Conservation (phyloP, 169 alveolate genomes). For the Besnoitia besnoiti region DNA sequence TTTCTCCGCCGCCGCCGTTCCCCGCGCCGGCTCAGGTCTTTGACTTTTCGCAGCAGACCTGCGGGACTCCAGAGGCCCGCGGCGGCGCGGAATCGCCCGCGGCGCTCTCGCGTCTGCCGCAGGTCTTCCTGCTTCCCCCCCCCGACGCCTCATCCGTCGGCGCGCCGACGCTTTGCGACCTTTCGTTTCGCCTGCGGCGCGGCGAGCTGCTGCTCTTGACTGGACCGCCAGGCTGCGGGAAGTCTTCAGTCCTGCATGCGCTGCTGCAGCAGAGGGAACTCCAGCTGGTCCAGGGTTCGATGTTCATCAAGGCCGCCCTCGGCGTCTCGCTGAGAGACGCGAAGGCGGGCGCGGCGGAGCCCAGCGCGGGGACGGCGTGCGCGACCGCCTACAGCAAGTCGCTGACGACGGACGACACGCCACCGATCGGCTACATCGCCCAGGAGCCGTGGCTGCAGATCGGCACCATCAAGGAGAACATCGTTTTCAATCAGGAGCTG, state of each 20-base stretch:
- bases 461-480: slow-evolving; percentile 83
- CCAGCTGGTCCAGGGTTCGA: slow-evolving; percentile 26
- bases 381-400: slow-evolving; percentile 15
- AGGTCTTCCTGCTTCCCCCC: neutral
- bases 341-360: neutral
- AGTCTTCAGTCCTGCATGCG: slow-evolving; percentile 80
- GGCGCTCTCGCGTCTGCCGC: neutral
- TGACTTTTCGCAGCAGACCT: too few species aligned
- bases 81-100: neutral
- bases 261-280: slow-evolving; percentile 60
- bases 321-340: neutral
- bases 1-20: neutral
- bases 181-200: slow-evolving; percentile 22
- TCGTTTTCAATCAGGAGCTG: slow-evolving; percentile 67
- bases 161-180: neutral
- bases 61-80: neutral
- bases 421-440: slow-evolving; percentile 78
- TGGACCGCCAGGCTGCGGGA: slow-evolving; percentile 89
- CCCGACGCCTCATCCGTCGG: neutral
- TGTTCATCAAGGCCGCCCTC: slow-evolving; percentile 19
- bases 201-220: slow-evolving; percentile 78
- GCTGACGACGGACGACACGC: slow-evolving; percentile 29
- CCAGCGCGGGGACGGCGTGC: neutral
- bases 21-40: neutral
- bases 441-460: slow-evolving; percentile 85